phyloP scores from a whole-genome alignment of 1,139 yeast genomes.

The Blastobotrys capitulatus region DNA sequence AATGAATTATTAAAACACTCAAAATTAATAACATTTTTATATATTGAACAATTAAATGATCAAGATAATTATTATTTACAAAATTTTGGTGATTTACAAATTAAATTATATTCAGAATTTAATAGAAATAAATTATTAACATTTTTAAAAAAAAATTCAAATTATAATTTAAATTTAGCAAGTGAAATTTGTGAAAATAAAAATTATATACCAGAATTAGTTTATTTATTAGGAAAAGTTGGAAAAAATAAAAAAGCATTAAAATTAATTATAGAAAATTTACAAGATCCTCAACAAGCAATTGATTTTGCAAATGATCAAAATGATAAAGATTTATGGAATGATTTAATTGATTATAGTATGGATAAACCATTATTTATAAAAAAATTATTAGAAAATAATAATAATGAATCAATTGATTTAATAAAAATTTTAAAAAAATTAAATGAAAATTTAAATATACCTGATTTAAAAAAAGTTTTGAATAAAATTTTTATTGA shows the following conservation, averaged over 20 bases:
- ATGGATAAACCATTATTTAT: slow-evolving; percentile 69
- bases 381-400: slow-evolving; percentile 59
- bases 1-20: slow-evolving; percentile 38
- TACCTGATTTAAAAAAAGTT: slow-evolving; percentile 60
- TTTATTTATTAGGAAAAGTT: slow-evolving; percentile 72
- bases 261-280: slow-evolving; percentile 64
- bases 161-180: slow-evolving; percentile 68
- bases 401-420: slow-evolving; percentile 41
- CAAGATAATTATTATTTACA: slow-evolving; percentile 51
- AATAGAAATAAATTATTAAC: slow-evolving; percentile 48
- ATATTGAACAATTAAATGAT: slow-evolving; percentile 49
- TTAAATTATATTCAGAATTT: slow-evolving; percentile 59
- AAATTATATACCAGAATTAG: slow-evolving; percentile 60
- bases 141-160: slow-evolving; percentile 47
- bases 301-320: slow-evolving; percentile 72
- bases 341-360: slow-evolving; percentile 63
- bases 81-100: slow-evolving; percentile 61
- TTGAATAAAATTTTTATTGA: slow-evolving; percentile 60
- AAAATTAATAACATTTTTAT: slow-evolving; percentile 47
- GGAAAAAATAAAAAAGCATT: slow-evolving; percentile 79
- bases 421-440: slow-evolving; percentile 62
- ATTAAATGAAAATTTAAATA: slow-evolving; percentile 56
- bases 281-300: slow-evolving; percentile 76
- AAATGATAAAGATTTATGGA: slow-evolving; percentile 76
- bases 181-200: slow-evolving; percentile 54